Evolutionary conservation across 106 monocot species (phyloP).

Genomic region (Dioscorea dumetorum): DNA sequence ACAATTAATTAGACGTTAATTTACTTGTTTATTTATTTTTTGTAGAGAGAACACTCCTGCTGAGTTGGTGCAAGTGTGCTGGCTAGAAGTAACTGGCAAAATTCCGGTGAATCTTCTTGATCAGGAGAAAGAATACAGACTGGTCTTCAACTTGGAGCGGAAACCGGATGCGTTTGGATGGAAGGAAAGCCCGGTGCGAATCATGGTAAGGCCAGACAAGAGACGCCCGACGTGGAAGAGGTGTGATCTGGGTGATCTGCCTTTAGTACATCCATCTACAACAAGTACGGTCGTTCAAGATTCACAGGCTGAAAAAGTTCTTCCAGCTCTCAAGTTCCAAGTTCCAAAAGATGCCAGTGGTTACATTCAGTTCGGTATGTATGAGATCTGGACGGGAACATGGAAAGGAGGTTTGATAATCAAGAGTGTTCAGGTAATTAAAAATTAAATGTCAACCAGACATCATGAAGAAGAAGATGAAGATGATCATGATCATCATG

Average conservation of each 20-base stretch:
- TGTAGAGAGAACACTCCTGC: background rate
- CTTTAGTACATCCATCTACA: no score
- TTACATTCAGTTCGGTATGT: constrained; percentile 13
- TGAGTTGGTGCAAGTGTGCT: constrained; percentile 16
- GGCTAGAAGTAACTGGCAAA: constrained; percentile 9
- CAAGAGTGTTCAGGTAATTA: no score
- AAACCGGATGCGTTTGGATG: constrained; percentile 19
- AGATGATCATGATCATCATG: no score
- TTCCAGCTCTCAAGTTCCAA: no score
- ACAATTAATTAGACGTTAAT: no score
- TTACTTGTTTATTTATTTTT: no score
- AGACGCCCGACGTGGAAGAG: background rate
- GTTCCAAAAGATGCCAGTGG: no score
- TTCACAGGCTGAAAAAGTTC: no score
- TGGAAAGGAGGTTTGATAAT: constrained; percentile 27
- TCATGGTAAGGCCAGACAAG: background rate
- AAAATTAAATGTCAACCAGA: no score
- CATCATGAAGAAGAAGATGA: no score
- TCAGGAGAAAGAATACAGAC: background rate
- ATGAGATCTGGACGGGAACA: constrained; percentile 30
- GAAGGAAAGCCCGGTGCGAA: constrained; percentile 9
- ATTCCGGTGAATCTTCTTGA: background rate
- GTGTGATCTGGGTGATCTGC: background rate
- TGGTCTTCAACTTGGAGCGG: constrained; percentile 7
- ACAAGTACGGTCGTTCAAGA: no score